Percentiles rank a stretch among this genome's conserved stretches.
Conservation (phyloP, 257 asterid genomes). For the Plantago elongata region DNA sequence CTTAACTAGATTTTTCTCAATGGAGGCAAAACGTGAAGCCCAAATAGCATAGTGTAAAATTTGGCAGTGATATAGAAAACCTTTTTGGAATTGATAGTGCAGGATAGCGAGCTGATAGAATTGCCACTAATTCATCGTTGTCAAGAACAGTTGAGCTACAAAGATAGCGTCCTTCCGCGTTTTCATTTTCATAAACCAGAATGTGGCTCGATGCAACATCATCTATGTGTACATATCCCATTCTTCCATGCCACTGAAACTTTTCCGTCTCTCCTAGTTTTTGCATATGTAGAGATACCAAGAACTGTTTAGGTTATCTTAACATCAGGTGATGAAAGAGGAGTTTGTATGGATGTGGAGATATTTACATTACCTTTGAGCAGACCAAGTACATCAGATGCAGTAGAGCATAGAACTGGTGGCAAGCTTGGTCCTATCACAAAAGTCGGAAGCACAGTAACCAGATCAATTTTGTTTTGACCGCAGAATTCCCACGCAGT, state of each 20-base stretch:
- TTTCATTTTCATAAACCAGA: conserved; percentile 49
- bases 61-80: conserved; percentile 13
- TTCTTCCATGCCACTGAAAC: conserved; percentile 78
- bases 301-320: not conserved
- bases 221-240: conserved; percentile 93
- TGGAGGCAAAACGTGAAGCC: not conserved
- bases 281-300: not conserved
- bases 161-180: conserved; percentile 67
- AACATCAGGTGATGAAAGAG: not conserved
- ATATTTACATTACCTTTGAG: conserved; percentile 46
- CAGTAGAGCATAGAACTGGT: conserved; percentile 55
- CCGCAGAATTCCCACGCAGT: conserved; percentile 88
- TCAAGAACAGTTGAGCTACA: conserved; percentile 69
- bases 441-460: conserved; percentile 67
- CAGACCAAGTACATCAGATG: conserved; percentile 77
- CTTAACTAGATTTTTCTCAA: not conserved
- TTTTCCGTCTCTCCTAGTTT: conserved; percentile 57
- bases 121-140: conserved; percentile 40
- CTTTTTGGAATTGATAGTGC: conserved; percentile 60
- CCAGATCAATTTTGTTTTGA: conserved; percentile 55
- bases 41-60: not conserved
- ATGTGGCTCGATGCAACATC: conserved; percentile 81
- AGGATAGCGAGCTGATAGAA: conserved; percentile 58
- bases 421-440: conserved; percentile 80
- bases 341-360: not conserved